These are phyloP conservation scores for Liriodendron chinense DNA, from an alignment of 164 flowering plant genomes.

Conservation along the genomic window DNA sequence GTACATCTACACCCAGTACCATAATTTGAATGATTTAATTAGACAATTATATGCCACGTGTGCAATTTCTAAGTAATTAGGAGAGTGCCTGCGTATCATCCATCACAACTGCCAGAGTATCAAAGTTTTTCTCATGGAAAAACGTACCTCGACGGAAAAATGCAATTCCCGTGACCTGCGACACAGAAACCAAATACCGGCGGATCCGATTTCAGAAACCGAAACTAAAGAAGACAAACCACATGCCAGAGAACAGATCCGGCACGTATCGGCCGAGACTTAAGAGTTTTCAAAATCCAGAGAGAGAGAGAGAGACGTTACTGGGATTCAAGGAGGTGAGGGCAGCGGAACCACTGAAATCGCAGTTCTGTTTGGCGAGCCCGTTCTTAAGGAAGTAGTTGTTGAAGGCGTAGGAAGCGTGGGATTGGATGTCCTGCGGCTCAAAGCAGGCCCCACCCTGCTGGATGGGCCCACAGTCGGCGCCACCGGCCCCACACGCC, in stretches of 20 bases:
- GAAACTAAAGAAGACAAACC: background rate
- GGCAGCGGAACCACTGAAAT: constrained; percentile 58
- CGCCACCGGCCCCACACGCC: constrained; percentile 82
- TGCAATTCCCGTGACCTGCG: constrained; percentile 71
- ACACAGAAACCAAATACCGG: background rate
- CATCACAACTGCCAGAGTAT: too few species aligned
- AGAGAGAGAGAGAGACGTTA: constrained; percentile 23
- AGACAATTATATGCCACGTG: too few species aligned
- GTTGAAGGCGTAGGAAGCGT: constrained; percentile 83
- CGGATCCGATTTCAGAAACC: background rate
- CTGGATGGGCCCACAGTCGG: constrained; percentile 68
- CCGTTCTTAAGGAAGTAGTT: constrained; percentile 58
- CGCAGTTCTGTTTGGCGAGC: constrained; percentile 42
- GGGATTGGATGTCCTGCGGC: constrained; percentile 38
- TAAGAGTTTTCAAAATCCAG: background rate
- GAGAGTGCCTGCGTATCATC: too few species aligned
- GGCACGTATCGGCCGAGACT: too few species aligned
- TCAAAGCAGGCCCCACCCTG: constrained; percentile 63
- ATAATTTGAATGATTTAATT: too few species aligned
- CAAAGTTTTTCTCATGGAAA: too few species aligned
- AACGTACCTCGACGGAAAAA: constrained; percentile 63
- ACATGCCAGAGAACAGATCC: background rate
- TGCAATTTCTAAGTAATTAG: too few species aligned
- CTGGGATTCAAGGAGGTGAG: constrained; percentile 75
- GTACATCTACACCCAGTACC: too few species aligned